Evolutionary conservation across 257 asterid genomes (phyloP), one percentile per base, ranked within the genome.

Genomic region (Rehmannia glutinosa): DNA sequence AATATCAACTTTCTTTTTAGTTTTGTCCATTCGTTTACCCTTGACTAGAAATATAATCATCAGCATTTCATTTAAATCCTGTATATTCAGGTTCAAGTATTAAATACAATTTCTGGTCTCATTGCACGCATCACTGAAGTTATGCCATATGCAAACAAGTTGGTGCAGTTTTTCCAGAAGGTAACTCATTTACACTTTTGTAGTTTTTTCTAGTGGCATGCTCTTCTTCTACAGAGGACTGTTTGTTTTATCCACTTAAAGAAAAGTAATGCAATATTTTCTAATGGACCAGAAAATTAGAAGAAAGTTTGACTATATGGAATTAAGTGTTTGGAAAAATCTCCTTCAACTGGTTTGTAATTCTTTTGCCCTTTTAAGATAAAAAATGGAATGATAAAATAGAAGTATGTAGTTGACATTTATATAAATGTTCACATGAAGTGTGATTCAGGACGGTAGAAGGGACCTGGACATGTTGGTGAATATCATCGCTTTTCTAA

Each of bases 81-180:
- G n/a, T n/a, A 68, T 36, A 8, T 80, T 69, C 93, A 94, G 99
- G 99, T 94, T 84, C 97, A 91, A 84, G 93, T 88, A 65, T 74
- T 94, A 54, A 94, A 94, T 78, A 87, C 98, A 0, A 83, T 94
- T 50, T 84, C 99, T 79, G 73, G 75, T 77, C 96, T 94, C 72
- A 84, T 94, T 69, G 92, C 91, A 71, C 90, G 76, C 66, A 77
- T 81, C 64, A 77, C 84, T 72, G 96, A 85, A 72, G 82, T 94
- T 64, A 70, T 72, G 68, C 97, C 96, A 24, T 84, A 87, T 68
- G 96, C 95, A 64, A 77, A 85, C 74, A 93, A 84, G 84, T 74
- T 93, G 87, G 79, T 86, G 80, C 85, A 81, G 66, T 93, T 93
- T 80, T 93, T 93, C 81, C 84, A 71, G 73, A 90, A 88, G 99